Evolutionary conservation across 2,329 filamentous ascomycete species (phyloP), one percentile per base, ranked within the genome.

Genomic region (Fonsecaea erecta): DNA sequence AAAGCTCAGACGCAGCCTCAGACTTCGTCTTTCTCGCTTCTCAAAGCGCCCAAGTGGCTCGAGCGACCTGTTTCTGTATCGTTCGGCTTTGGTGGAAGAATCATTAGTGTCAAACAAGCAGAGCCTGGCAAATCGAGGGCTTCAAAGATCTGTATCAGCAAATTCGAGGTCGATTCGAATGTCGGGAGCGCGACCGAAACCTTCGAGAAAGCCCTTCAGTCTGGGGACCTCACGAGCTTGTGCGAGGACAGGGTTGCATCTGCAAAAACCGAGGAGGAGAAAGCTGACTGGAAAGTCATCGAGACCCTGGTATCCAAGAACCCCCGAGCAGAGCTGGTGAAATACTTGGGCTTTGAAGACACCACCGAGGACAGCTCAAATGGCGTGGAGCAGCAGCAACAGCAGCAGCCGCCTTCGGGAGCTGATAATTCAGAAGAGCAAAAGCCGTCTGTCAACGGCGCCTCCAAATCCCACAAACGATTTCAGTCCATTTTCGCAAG

Each of bases 211-310:
- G 88, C 92, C 9, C 81, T 99, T 63, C 86, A 89, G 73, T 85
- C 87, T 62, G 93, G 93, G 26, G 87, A 98, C 74, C 80, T 99
- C 18, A 84, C 85, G 3, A 83, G 83, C 48, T 91, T 99, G 66
- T 97, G 93, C 75, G 88, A 93, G 74, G 84, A 88, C 24, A 91
- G 94, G 74, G 88, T 93, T 67, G 82, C 88, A 28, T 82, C 88
- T 67, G 90, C 93, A 18, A 88, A 87, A 74, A 91, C 88, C 0
- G 93, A 97, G 1, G 92, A 96, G 70, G 95, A 98, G 76, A 97
- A 93, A 82, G 90, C 91, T 3, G 94, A 98, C 77, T 99, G 95
- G 95, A 90, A 90, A 70, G 92, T 98, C 40, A 92, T 99, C 76
- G 89, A 95, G 77, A 95, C 93, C 1, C 79, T 99, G 66, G 90